A percentile compares a stretch with the other conserved stretches of the same genome.
Evolutionary conservation across 352 stramenopile genomes (phyloP).

Genomic region (Pythium vanterpoolii): DNA sequence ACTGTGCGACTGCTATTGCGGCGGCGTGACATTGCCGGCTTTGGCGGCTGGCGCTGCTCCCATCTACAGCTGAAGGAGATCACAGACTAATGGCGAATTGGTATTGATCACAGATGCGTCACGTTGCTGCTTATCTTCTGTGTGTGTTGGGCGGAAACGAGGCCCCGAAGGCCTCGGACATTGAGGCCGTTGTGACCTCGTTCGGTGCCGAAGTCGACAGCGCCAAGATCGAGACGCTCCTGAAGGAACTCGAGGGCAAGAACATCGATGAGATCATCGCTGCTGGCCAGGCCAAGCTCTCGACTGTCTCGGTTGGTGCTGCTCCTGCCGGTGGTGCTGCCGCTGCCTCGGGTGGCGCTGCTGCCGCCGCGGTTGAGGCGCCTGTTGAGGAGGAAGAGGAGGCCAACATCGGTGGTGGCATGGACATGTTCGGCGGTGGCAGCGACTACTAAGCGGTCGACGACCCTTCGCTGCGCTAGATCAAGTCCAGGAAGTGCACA

Average conservation of each 20-base stretch:
- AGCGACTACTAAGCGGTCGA: conserved; percentile 68
- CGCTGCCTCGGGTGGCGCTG: conserved; percentile 35
- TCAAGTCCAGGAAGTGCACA: conserved; percentile 16
- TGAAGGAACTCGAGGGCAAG: conserved; percentile 89
- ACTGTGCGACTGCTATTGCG: background rate
- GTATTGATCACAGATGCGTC: conserved; percentile 71
- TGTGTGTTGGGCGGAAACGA: conserved; percentile 84
- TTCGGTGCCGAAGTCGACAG: conserved; percentile 81
- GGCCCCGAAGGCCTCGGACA: conserved; percentile 64
- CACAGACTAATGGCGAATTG: background rate
- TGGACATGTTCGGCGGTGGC: conserved; percentile 85
- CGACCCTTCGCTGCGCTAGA: conserved; percentile 13
- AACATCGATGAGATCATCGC: conserved; percentile 84
- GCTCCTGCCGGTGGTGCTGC: conserved; percentile 34
- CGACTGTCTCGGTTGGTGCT: conserved; percentile 69
- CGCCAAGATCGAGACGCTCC: conserved; percentile 72
- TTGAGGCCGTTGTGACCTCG: conserved; percentile 82
- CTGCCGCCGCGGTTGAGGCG: conserved; percentile 38
- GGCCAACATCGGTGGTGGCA: conserved; percentile 71
- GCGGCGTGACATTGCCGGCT: no score
- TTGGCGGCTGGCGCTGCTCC: background rate
- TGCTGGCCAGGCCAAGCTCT: conserved; percentile 83
- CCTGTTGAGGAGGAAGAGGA: conserved; percentile 64
- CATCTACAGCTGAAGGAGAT: background rate
- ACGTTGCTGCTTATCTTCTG: conserved; percentile 91